These are phyloP conservation scores for Thuja plicata DNA, from an alignment of 83 land plant genomes.

Conservation along the genomic window DNA sequence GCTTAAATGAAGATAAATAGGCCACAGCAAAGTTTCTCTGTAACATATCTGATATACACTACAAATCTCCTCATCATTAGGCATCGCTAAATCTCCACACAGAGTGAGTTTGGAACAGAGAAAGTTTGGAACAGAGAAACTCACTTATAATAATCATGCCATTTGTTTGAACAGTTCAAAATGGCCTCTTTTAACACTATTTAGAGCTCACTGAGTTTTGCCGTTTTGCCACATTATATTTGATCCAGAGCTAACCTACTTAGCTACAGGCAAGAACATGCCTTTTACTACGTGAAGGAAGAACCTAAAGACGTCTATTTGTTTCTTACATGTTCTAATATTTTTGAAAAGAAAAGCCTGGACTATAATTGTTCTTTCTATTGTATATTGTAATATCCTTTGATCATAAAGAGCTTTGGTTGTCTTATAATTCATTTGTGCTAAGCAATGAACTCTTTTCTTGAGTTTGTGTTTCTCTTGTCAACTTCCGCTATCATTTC, in stretches of 20 bases:
- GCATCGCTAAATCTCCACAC: no score
- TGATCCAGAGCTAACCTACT: background rate
- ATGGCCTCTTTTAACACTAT: background rate
- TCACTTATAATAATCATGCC: background rate
- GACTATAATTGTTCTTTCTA: background rate
- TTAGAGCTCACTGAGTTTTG: background rate
- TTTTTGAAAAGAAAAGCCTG: background rate
- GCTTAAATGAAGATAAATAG: background rate
- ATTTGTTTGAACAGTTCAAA: background rate
- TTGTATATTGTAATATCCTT: background rate
- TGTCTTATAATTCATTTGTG: background rate
- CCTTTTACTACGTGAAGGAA: background rate
- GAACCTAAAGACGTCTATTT: background rate
- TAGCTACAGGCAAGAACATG: background rate
- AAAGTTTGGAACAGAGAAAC: background rate
- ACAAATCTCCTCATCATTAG: background rate
- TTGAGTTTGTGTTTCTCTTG: background rate
- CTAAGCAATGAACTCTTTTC: background rate
- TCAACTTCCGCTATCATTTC: background rate
- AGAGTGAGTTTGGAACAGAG: background rate
- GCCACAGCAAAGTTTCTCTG: background rate
- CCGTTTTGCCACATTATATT: background rate
- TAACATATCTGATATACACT: background rate
- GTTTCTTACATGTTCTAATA: background rate
- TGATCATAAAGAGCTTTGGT: background rate